Base-by-base conservation (phyloP, 192 early-diverging fungal genomes). In the Diversispora epigaea region DNA sequence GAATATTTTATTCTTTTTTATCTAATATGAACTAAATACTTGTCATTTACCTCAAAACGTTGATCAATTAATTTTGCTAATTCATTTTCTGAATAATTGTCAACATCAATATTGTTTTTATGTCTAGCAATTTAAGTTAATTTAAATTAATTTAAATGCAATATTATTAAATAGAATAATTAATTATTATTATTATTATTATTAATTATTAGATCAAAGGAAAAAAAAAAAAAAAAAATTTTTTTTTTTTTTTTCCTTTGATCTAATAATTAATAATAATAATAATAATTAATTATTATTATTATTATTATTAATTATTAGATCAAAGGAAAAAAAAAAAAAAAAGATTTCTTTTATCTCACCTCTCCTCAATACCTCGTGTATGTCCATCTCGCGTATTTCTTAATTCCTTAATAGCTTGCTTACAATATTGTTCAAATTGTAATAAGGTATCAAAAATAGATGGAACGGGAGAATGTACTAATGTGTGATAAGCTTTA, bases 401-500 rank as follows among this genome's bases (percentile, higher is more conserved):
- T 15, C 78, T 41, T 1, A 84, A 65, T 40, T 85, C 83, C 17
- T 82, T 78, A 5, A 86, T 83, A 14, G 83, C 78, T 40, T 80
- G 63, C 9, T 82, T 79, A 69, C 85, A 86, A n/a, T 74, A 81
- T 43, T 85, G 85, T 56, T 88, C 87, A 19, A 88, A 64, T n/a
- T 85, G 79, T 58, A 86, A 71, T 15, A 88, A 76, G 11, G 84
- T 82, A 76, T 88, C 84, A 74, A 88, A 88, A 6, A 88, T 83
- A 14, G 77, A 75, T 14, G 84, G 76, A 47, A 85, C 77, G 15
- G 87, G 87, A 15, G 85, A 88, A 46, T 85, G 84, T n/a, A 88
- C 85, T 0, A 88, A 75, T 1, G 85, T 85, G 46, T 86, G 82
- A 71, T 84, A 85, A 6, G 87, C 87, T 74, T 85, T 85, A 11